phyloP scores from a whole-genome alignment of 805 yeast genomes.

The Kluyveromyces dobzhanskii region DNA sequence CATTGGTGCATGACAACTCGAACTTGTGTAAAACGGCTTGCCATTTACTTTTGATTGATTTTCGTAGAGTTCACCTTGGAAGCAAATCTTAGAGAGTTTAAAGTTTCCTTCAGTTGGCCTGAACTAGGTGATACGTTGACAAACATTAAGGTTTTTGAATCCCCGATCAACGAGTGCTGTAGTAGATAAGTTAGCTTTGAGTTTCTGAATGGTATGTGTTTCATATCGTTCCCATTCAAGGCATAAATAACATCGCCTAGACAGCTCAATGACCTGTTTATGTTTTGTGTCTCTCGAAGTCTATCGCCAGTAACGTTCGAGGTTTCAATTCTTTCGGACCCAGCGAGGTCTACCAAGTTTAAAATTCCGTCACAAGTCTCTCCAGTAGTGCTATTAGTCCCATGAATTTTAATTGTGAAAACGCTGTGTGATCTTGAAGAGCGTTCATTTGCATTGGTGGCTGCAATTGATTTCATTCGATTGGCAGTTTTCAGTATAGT shows the following conservation, averaged over 20 bases:
- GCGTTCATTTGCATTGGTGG: constrained; percentile 70
- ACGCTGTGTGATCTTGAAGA: constrained; percentile 92
- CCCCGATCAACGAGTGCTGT: constrained; percentile 77
- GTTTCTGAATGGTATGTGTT: constrained; percentile 88
- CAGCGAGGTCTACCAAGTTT: constrained; percentile 86
- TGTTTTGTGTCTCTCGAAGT: constrained; percentile 78
- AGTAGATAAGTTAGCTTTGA: constrained; percentile 83
- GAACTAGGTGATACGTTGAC: constrained; percentile 72
- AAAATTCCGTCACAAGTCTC: constrained; percentile 49
- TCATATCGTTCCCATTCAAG: constrained; percentile 57
- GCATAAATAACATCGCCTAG: constrained; percentile 85
- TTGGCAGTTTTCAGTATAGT: constrained; percentile 46
- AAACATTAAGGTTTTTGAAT: constrained; percentile 87
- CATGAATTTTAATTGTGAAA: constrained; percentile 54
- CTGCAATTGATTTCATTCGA: constrained; percentile 63
- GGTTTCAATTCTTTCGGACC: constrained; percentile 74
- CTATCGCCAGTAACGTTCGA: constrained; percentile 78
- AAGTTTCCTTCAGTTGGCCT: constrained; percentile 61
- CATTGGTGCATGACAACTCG: too few species aligned
- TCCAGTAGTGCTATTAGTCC: constrained; percentile 43
- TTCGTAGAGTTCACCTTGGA: constrained; percentile 63
- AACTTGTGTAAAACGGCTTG: too few species aligned
- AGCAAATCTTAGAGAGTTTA: constrained; percentile 85
- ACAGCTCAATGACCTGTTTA: constrained; percentile 79
- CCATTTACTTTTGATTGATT: neutral